Percentiles rank a stretch among this genome's conserved stretches.
These are phyloP conservation scores for Annulohypoxylon bovei DNA, from an alignment of 495 filamentous ascomycete species.

Conservation along the genomic window DNA sequence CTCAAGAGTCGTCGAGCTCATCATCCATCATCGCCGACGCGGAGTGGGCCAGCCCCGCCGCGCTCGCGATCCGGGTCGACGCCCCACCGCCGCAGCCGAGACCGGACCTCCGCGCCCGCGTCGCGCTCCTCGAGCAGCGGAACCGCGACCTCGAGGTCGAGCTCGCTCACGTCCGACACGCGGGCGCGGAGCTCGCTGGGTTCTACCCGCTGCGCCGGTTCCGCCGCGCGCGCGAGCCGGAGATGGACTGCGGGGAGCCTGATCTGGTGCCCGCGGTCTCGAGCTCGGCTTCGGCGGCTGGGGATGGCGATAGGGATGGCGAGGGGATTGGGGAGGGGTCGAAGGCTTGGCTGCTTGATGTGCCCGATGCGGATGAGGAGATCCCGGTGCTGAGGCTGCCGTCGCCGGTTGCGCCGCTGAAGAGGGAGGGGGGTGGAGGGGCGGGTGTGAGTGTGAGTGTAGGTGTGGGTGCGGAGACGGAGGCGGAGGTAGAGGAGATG, in stretches of 20 bases:
- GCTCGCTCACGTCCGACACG: neutral
- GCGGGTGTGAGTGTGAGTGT: no score
- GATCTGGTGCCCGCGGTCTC: neutral
- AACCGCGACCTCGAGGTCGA: neutral
- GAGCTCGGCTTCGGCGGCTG: neutral
- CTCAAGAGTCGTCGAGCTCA: neutral
- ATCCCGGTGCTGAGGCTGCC: constrained; percentile 14
- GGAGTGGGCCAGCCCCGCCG: neutral
- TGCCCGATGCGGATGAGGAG: neutral
- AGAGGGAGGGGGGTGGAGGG: neutral
- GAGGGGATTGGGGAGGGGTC: neutral
- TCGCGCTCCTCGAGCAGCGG: neutral
- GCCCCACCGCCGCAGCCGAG: neutral
- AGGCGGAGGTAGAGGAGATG: neutral
- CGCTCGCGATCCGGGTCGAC: neutral
- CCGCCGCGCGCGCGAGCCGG: neutral
- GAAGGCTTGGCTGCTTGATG: neutral
- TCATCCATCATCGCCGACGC: neutral
- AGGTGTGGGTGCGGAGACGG: no score
- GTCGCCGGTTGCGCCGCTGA: constrained; percentile 1
- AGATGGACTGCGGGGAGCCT: neutral
- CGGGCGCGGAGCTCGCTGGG: neutral
- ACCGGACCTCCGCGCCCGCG: neutral
- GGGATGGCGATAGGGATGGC: no score
- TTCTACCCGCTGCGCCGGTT: neutral